Evolutionary conservation across 78 protist genomes (phyloP).

Genomic region (Diacronema lutheri): DNA sequence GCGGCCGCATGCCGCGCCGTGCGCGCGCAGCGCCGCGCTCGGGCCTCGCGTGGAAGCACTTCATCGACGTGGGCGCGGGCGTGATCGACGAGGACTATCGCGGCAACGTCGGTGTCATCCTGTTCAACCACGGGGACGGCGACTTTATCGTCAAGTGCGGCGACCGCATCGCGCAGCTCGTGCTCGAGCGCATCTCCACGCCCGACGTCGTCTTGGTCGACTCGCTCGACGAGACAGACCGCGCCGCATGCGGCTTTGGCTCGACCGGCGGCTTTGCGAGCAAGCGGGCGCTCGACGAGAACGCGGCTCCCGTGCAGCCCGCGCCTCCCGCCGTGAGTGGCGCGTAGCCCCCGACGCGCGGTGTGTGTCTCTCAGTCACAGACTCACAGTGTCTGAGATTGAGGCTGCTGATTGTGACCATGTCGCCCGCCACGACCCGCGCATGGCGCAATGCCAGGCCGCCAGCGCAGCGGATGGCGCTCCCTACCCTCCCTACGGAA

Average conservation of each 20-base stretch:
- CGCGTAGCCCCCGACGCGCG: no score
- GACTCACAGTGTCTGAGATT: no score
- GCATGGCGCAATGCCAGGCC: no score
- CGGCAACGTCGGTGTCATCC: constrained; percentile 79
- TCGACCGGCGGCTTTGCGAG: constrained; percentile 52
- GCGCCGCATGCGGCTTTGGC: constrained; percentile 72
- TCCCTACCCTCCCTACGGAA: no score
- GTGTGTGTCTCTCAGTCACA: no score
- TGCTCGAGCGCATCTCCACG: constrained; percentile 57
- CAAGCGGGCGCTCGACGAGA: no score
- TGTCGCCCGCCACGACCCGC: no score
- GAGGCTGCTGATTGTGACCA: no score
- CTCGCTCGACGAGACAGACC: constrained; percentile 51
- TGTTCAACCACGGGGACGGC: constrained; percentile 66
- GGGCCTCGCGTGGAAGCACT: constrained; percentile 74
- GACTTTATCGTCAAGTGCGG: constrained; percentile 49
- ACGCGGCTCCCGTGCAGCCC: no score
- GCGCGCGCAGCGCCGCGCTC: constrained; percentile 69
- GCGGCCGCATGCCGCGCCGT: no score
- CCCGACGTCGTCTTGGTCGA: constrained; percentile 59
- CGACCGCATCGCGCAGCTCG: constrained; percentile 75
- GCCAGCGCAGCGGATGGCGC: no score
- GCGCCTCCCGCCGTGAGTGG: no score
- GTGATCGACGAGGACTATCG: constrained; percentile 70
- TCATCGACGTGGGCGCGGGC: constrained; percentile 69